phyloP scores from a whole-genome alignment of 78 protist species.

The Speleostelium caveatum region DNA sequence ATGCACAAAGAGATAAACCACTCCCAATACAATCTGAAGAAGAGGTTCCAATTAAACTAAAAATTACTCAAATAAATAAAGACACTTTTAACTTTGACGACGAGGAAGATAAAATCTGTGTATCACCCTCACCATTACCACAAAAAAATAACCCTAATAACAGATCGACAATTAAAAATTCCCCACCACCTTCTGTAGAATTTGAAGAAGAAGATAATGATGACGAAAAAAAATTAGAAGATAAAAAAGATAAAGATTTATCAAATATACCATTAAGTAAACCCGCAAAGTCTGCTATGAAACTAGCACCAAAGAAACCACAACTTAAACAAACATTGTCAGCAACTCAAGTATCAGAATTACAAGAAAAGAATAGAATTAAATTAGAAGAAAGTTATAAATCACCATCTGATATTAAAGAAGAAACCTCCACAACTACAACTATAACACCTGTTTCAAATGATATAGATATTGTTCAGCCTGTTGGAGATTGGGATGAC shows the following conservation, averaged over 20 bases:
- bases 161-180: background rate
- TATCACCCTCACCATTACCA: background rate
- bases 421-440: background rate
- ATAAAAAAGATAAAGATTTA: slow-evolving; percentile 4
- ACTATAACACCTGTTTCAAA: background rate
- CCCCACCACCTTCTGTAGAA: background rate
- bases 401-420: background rate
- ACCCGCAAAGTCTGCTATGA: slow-evolving; percentile 66
- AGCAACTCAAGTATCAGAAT: slow-evolving; percentile 14
- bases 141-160: background rate
- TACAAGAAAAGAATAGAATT: slow-evolving; percentile 15
- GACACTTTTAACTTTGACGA: slow-evolving; percentile 3
- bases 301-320: slow-evolving; percentile 45
- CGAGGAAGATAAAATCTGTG: background rate
- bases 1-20: slow-evolving; percentile 11
- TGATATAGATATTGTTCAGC: background rate
- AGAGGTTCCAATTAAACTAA: background rate
- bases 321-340: slow-evolving; percentile 15
- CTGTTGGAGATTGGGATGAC: background rate
- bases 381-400: background rate
- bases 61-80: background rate
- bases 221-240: background rate
- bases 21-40: slow-evolving; percentile 7
- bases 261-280: slow-evolving; percentile 55
- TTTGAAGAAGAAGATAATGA: slow-evolving; percentile 7